Evolutionary conservation across 106 monocot species (phyloP).

Genomic region (Hemerocallis citrina): DNA sequence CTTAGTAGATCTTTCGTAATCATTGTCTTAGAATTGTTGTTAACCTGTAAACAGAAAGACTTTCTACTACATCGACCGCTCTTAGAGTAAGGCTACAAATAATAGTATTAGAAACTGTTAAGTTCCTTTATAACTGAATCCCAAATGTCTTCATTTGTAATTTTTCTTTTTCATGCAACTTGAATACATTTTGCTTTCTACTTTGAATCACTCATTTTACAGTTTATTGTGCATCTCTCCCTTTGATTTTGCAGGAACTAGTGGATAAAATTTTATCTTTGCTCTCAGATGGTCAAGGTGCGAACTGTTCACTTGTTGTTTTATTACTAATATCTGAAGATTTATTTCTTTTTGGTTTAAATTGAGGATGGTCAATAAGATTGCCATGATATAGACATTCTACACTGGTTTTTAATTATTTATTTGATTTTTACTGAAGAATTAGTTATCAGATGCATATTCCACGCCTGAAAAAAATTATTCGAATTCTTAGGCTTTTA

Average conservation of each 20-base stretch:
- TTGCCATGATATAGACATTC: not conserved
- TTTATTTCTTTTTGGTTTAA: not conserved
- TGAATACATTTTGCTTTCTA: not conserved
- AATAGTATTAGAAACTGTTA: no score
- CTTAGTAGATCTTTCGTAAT: not conserved
- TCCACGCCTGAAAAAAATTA: not conserved
- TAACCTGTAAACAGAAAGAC: not conserved
- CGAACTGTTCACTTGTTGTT: not conserved
- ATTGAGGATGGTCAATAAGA: not conserved
- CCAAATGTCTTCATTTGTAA: no score
- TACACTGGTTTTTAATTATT: not conserved
- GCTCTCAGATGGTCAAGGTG: constrained; percentile 86
- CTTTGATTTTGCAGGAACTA: constrained; percentile 67
- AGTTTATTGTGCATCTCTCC: constrained; percentile 4
- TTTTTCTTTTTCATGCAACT: no score
- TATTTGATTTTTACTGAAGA: not conserved
- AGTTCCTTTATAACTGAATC: no score
- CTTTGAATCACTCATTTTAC: not conserved
- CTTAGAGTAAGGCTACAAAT: no score
- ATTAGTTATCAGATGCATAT: no score
- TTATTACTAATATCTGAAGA: not conserved
- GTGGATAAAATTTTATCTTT: constrained; percentile 64
- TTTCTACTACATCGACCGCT: not conserved
- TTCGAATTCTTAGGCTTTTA: not conserved
- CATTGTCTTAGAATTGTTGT: not conserved